phyloP scores from a whole-genome alignment of 2,329 filamentous ascomycete species.

The Botrytis elliptica region DNA sequence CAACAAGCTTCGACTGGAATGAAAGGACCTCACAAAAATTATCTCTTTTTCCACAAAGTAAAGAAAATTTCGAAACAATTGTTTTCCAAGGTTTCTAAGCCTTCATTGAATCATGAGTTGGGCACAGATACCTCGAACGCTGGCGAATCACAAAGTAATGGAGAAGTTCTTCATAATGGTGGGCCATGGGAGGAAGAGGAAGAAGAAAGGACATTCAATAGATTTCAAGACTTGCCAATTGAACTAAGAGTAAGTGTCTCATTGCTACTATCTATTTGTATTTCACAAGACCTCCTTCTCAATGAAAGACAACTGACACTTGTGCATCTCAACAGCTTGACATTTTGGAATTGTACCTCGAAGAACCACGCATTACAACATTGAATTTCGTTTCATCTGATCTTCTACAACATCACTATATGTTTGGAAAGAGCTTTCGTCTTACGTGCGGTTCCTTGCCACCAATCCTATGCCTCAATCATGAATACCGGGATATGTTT shows the following conservation, averaged over 20 bases:
- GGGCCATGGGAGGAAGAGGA: not conserved
- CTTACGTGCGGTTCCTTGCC: not conserved
- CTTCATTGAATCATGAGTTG: not conserved
- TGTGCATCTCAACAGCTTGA: not conserved
- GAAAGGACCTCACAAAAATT: not conserved
- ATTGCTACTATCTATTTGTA: rapidly evolving
- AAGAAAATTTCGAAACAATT: not conserved
- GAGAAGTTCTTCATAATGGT: not conserved
- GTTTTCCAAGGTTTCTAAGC: not conserved
- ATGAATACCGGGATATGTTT: not conserved
- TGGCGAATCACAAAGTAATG: not conserved
- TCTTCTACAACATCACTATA: not conserved
- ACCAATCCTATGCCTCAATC: not conserved
- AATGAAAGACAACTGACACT: not conserved
- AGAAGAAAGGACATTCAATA: not conserved
- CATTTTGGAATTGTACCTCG: not conserved
- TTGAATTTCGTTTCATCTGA: not conserved
- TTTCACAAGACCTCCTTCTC: rapidly evolving
- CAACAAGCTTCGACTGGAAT: not conserved
- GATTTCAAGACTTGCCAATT: not conserved
- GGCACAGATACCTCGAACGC: rapidly evolving
- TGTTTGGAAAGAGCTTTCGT: not conserved
- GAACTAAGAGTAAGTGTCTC: not conserved
- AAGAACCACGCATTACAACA: not conserved
- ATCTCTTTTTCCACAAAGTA: not conserved